These are phyloP conservation scores for Linnemannia zychae DNA, from an alignment of 192 early-diverging fungal genomes.

Conservation along the genomic window DNA sequence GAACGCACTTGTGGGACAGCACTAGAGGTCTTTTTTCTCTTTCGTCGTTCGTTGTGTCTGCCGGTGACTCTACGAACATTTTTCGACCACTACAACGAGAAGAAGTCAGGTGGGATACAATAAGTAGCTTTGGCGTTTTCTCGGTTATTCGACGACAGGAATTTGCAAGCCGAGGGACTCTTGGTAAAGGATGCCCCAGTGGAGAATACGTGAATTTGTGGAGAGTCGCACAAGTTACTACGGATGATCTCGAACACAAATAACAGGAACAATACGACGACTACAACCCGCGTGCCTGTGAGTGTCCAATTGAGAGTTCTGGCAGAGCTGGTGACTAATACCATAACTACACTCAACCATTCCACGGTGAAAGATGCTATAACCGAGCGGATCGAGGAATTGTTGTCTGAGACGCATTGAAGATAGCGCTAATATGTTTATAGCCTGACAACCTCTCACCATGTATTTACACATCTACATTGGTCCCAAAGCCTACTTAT, in stretches of 20 bases:
- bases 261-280: background rate
- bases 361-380: constrained; percentile 9
- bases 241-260: constrained; percentile 1
- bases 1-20: constrained; percentile 9
- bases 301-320: constrained; percentile 3
- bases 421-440: background rate
- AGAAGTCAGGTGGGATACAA: constrained; percentile 10
- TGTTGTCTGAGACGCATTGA: constrained; percentile 17
- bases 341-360: constrained; percentile 17
- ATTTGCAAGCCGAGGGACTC: background rate
- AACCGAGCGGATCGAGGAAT: constrained; percentile 9
- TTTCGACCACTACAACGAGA: constrained; percentile 17
- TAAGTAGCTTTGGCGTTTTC: background rate
- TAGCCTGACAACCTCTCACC: constrained; percentile 1
- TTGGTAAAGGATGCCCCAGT: background rate
- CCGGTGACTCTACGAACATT: constrained; percentile 13
- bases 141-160: background rate
- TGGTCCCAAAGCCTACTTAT: no score
- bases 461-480: background rate
- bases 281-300: background rate
- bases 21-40: constrained; percentile 19
- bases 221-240: background rate
- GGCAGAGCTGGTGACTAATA: constrained; percentile 3
- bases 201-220: background rate
- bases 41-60: constrained; percentile 11